Evolutionary conservation across 140 eudicot genomes (phyloP).

Genomic region (Cichorium intybus): DNA sequence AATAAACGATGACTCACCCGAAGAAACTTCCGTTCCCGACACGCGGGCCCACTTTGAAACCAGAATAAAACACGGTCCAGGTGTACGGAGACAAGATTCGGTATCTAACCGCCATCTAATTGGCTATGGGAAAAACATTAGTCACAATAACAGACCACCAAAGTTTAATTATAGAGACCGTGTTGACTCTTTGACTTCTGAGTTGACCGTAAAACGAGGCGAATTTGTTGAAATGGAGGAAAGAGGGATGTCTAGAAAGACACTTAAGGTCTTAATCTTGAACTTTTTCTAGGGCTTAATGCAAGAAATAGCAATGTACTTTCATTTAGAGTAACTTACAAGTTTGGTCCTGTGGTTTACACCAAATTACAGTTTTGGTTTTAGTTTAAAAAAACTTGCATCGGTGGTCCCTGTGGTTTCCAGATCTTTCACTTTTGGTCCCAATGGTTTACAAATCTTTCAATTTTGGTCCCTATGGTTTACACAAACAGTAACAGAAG

Average conservation of each 20-base stretch:
- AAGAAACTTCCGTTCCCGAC: constrained; percentile 37
- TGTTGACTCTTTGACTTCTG: constrained; percentile 40
- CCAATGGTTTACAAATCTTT: no score
- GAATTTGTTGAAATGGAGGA: constrained; percentile 40
- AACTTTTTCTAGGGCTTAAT: not conserved
- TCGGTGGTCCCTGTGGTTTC: no score
- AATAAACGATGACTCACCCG: constrained; percentile 39
- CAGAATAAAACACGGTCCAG: constrained; percentile 39
- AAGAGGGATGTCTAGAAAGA: constrained; percentile 39
- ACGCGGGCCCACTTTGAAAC: constrained; percentile 25
- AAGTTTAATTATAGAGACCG: constrained; percentile 34
- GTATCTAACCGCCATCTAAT: constrained; percentile 30
- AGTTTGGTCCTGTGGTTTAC: no score
- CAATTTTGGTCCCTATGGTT: no score
- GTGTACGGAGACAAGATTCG: constrained; percentile 37
- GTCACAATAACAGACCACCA: constrained; percentile 25
- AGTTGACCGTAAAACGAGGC: constrained; percentile 29
- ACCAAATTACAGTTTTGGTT: no score
- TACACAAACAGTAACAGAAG: no score
- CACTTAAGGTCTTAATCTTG: constrained; percentile 44
- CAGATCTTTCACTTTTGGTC: no score
- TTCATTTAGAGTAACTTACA: no score
- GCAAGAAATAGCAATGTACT: not conserved
- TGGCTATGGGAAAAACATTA: constrained; percentile 38
- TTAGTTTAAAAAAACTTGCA: no score